These are phyloP conservation scores for Ogataea methylovora DNA, from an alignment of 805 yeast species.

Conservation along the genomic window DNA sequence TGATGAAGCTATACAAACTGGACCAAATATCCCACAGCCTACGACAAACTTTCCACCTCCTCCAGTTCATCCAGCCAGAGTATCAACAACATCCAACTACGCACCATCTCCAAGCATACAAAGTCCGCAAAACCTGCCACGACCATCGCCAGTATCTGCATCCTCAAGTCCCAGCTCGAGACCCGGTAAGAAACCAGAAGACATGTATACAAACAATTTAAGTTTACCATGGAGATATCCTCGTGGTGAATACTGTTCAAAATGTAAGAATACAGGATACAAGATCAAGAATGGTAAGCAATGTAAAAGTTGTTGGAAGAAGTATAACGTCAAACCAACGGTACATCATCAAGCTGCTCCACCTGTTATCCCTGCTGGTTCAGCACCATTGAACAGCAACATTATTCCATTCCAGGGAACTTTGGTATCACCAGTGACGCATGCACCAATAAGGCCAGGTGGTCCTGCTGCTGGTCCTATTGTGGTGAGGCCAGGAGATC, in stretches of 20 bases:
- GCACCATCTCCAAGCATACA: slow-evolving; percentile 10
- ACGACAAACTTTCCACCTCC: slow-evolving; percentile 10
- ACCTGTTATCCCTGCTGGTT: slow-evolving; percentile 10
- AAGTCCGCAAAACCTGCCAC: slow-evolving; percentile 7
- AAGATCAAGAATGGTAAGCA: slow-evolving; percentile 50
- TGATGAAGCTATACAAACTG: slow-evolving; percentile 31
- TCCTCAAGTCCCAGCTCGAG: too few relatives aligned
- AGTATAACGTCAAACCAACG: slow-evolving; percentile 29
- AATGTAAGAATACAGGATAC: slow-evolving; percentile 71
- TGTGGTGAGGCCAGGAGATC: slow-evolving; percentile 69
- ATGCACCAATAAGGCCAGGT: slow-evolving; percentile 4
- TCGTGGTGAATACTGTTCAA: slow-evolving; percentile 47
- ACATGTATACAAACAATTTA: slow-evolving; percentile 40
- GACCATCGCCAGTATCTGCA: slow-evolving; percentile 3
- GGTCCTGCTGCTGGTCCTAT: slow-evolving; percentile 15
- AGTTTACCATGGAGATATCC: slow-evolving; percentile 65
- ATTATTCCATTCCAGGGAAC: slow-evolving; percentile 15
- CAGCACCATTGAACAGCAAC: slow-evolving; percentile 16
- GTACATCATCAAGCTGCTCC: slow-evolving; percentile 7
- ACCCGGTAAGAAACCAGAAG: slow-evolving; percentile 9
- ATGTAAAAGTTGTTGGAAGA: slow-evolving; percentile 66
- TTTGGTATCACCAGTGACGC: slow-evolving; percentile 1
- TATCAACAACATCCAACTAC: neutral
- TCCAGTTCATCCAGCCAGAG: slow-evolving; percentile 8
- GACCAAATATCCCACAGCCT: slow-evolving; percentile 11